Conservation (phyloP, 2,329 filamentous ascomycete genomes). For the Claviceps spartinae region DNA sequence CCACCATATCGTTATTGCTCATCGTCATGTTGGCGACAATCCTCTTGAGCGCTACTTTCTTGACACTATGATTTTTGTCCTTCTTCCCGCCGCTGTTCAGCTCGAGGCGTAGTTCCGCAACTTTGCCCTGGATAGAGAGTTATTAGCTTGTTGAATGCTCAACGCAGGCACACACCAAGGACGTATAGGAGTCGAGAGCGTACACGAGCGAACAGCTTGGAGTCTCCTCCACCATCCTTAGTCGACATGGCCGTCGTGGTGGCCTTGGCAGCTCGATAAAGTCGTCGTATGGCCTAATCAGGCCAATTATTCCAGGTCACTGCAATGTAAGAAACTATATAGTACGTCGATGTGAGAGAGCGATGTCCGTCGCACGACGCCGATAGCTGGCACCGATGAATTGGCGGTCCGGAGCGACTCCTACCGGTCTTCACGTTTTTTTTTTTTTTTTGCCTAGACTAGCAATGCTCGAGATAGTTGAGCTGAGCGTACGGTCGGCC, state of each 20-base stretch:
- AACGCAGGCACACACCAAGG: slow-evolving; percentile 37
- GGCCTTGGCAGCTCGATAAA: not conserved
- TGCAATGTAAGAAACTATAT: not conserved
- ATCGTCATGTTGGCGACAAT: slow-evolving; percentile 99
- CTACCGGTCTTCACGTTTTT: not conserved
- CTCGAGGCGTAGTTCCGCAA: slow-evolving; percentile 89
- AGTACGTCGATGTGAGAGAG: not conserved
- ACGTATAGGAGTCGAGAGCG: slow-evolving; percentile 18
- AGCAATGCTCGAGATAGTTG: not conserved
- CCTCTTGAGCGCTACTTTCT: slow-evolving; percentile 98
- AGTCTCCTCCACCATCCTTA: slow-evolving; percentile 65
- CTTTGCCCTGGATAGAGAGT: slow-evolving; percentile 71
- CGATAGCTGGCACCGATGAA: slow-evolving; percentile 2
- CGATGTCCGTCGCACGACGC: slow-evolving; percentile 9
- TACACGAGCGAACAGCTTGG: slow-evolving; percentile 98
- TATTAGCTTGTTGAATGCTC: slow-evolving; percentile 34
- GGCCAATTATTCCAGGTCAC: not conserved
- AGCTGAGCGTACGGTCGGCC: not conserved
- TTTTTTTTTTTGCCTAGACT: not conserved
- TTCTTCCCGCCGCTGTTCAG: slow-evolving; percentile 91
- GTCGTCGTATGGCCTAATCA: not conserved
- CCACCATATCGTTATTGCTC: slow-evolving; percentile 99
- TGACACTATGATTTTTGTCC: slow-evolving; percentile 87
- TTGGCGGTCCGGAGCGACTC: not conserved
- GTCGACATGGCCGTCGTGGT: slow-evolving; percentile 34